These are phyloP conservation scores for Capsicum rhomboideum DNA, from an alignment of 257 asterid species.

Conservation along the genomic window DNA sequence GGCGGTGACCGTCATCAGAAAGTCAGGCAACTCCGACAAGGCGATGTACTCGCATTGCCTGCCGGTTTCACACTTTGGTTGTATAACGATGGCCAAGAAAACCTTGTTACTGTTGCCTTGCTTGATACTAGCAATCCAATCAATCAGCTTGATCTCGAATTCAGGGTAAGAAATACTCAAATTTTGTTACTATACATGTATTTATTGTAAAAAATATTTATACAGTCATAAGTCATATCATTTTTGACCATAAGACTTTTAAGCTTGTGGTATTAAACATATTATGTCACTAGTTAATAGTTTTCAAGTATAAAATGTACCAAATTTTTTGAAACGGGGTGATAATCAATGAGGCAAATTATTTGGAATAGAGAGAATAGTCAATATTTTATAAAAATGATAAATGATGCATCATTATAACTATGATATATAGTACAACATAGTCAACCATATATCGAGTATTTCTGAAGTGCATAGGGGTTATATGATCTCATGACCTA, in stretches of 20 bases:
- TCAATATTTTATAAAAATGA: not conserved
- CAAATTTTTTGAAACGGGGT: not conserved
- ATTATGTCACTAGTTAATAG: not conserved
- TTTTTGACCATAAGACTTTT: not conserved
- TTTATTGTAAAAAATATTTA: not conserved
- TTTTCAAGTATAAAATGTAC: not conserved
- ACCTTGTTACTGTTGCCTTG: slow-evolving; percentile 23
- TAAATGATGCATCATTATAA: too few relatives aligned
- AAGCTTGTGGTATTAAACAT: not conserved
- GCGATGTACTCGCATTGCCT: slow-evolving; percentile 45
- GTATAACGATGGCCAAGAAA: slow-evolving; percentile 43
- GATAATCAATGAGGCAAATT: not conserved
- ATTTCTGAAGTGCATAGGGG: not conserved
- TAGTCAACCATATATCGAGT: not conserved
- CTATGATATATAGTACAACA: not conserved
- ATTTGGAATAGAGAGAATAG: not conserved
- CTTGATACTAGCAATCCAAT: slow-evolving; percentile 27
- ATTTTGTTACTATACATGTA: not conserved
- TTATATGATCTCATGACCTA: not conserved
- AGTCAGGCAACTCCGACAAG: slow-evolving; percentile 34
- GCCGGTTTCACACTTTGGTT: slow-evolving; percentile 41
- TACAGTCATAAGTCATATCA: not conserved
- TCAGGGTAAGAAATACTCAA: slow-evolving; percentile 25
- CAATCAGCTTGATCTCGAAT: slow-evolving; percentile 51
- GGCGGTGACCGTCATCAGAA: slow-evolving; percentile 47